phyloP scores from a whole-genome alignment of 2,329 filamentous ascomycete species.

The Colletotrichum agaves region DNA sequence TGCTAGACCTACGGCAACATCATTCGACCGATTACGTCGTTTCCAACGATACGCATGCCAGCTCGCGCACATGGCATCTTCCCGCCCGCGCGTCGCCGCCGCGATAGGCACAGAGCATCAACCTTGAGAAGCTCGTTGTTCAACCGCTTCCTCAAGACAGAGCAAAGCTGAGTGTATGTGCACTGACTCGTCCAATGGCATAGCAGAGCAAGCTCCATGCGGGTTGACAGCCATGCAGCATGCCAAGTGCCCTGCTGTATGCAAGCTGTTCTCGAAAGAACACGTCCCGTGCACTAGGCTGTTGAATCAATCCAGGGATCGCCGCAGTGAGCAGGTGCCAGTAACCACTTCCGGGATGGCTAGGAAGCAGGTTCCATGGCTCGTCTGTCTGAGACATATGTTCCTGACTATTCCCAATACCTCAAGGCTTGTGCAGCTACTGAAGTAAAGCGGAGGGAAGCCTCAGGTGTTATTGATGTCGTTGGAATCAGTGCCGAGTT shows the following conservation, averaged over 20 bases:
- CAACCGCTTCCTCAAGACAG: slow-evolving; percentile 1
- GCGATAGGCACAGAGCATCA: not conserved
- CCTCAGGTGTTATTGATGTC: slow-evolving; percentile 13
- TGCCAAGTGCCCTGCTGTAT: slow-evolving; percentile 23
- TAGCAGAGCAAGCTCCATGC: slow-evolving; percentile 13
- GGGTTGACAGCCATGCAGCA: slow-evolving; percentile 22
- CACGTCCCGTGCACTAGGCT: slow-evolving; percentile 12
- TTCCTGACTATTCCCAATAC: slow-evolving; percentile 38
- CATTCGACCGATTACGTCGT: slow-evolving; percentile 28
- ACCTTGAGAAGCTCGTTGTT: not conserved
- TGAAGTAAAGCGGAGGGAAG: slow-evolving; percentile 15
- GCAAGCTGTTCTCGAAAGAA: slow-evolving; percentile 13
- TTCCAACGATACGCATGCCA: slow-evolving; percentile 9
- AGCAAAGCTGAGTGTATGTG: not conserved
- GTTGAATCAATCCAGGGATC: slow-evolving; percentile 8
- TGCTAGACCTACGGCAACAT: not conserved
- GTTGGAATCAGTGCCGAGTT: slow-evolving; percentile 31
- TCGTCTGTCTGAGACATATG: slow-evolving; percentile 36
- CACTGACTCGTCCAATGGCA: slow-evolving; percentile 22
- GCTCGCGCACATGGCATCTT: not conserved
- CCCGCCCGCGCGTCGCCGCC: slow-evolving; percentile 4
- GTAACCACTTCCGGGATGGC: slow-evolving; percentile 17
- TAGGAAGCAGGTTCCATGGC: slow-evolving; percentile 30
- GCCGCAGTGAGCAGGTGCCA: slow-evolving; percentile 18
- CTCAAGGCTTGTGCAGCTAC: slow-evolving; percentile 25